phyloP scores from a whole-genome alignment of 2,329 filamentous ascomycete species.

The Aureobasidium namibiae region DNA sequence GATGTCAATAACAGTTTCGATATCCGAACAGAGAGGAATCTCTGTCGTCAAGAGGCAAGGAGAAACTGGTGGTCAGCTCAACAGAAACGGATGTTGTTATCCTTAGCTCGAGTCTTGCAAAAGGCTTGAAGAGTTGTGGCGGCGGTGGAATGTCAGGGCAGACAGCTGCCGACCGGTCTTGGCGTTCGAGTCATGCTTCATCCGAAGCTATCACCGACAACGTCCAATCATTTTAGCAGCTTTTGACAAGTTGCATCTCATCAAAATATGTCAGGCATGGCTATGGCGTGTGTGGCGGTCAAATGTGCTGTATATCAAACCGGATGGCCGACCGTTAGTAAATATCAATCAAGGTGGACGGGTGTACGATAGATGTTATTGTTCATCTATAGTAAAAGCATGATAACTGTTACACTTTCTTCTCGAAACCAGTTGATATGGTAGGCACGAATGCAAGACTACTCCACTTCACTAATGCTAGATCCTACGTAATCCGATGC shows the following conservation, averaged over 20 bases:
- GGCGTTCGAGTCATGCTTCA: constrained; percentile 5
- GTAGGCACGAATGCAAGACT: no score
- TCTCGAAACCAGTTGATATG: no score
- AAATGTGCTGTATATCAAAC: neutral
- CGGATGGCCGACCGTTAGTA: neutral
- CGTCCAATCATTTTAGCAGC: neutral
- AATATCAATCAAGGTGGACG: no score
- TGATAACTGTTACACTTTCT: no score
- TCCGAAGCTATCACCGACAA: neutral
- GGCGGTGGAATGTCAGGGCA: neutral
- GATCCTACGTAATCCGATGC: no score
- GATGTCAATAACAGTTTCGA: neutral
- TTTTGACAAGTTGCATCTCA: neutral
- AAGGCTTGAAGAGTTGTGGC: neutral
- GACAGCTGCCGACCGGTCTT: neutral
- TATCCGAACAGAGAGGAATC: neutral
- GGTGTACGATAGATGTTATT: no score
- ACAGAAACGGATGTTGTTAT: neutral
- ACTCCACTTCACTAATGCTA: no score
- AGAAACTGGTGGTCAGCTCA: neutral
- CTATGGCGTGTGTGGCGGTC: neutral
- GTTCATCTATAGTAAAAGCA: no score
- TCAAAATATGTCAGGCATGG: neutral
- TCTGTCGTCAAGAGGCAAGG: no score
- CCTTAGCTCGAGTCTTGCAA: neutral